These are phyloP conservation scores for Grigorovia jiainica DNA, from an alignment of 805 yeast species.

Conservation along the genomic window DNA sequence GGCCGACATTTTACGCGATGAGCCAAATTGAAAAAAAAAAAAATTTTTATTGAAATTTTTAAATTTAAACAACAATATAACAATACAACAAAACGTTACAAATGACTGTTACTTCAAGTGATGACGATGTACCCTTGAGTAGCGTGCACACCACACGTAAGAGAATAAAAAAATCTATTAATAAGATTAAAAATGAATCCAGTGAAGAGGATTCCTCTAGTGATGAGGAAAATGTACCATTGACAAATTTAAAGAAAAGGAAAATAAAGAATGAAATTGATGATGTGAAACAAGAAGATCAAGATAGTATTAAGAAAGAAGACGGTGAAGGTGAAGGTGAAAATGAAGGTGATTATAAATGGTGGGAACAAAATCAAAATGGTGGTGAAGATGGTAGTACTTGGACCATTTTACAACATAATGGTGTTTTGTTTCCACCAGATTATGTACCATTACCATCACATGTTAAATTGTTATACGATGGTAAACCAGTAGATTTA, in stretches of 20 bases:
- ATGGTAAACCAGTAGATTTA: conserved; percentile 63
- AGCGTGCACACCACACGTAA: not conserved
- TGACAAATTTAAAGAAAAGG: conserved; percentile 2
- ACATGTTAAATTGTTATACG: conserved; percentile 64
- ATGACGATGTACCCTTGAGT: not conserved
- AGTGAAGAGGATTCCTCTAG: not conserved
- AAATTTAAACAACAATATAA: not conserved
- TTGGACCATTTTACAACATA: conserved; percentile 81
- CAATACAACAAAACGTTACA: too few species aligned
- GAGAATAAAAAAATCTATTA: not conserved
- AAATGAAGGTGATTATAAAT: conserved; percentile 53
- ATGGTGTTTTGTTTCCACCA: conserved; percentile 91
- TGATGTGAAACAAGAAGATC: not conserved
- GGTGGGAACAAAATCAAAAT: conserved; percentile 75
- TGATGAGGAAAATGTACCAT: conserved; percentile 1
- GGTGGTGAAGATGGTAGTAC: conserved; percentile 62
- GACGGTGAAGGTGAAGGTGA: conserved; percentile 25
- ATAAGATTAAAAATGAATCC: not conserved
- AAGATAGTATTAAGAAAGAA: not conserved
- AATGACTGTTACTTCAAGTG: not conserved
- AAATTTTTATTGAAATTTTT: not conserved
- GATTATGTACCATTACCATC: conserved; percentile 79
- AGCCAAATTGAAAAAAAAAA: not conserved
- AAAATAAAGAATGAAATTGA: not conserved
- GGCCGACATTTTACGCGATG: too few species aligned